Base-by-base conservation (phyloP, 768 basidiomycete genomes). In the Russula abietina region DNA sequence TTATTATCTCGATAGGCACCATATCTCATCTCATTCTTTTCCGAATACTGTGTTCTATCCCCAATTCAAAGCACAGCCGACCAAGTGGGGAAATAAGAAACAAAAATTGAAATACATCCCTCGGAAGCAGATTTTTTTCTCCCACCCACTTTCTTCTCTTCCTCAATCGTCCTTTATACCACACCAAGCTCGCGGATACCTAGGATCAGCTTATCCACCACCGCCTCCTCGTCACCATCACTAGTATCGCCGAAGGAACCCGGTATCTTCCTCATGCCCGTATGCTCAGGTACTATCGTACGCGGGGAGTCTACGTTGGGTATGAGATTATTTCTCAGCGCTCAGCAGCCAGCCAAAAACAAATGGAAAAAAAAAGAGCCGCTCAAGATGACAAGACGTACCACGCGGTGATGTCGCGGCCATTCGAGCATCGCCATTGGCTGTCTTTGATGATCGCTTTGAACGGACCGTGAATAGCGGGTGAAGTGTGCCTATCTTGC, bases 401-500 rank as follows among this genome's bases (percentile, higher is more conserved):
- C 63, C 63, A 51, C 63, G 63, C 48, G 63, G 65, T 24, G 50
- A 51, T 30, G 55, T 60, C 19, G 63, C 63, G 52, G 65, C 60
- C 43, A 62, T 53, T 11, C 50, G 65, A 59, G 64, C 57, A 30
- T 54, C 50, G n/a, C 67, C 57, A 28, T 57, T 55, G n/a, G 52
- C 60, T 24, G 24, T 59, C 49, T 57, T 66, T 22, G 55, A 56
- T 17, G 55, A 33, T 33, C 14, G n/a, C 24, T 51, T 66, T 24
- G 60, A 16, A 54, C 67, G 60, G 28, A 67, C 61, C 10, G 71
- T 68, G 71, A 89, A 89, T 24, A 83, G 74, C 12, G 88, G 83
- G 12, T 80, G 67, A 10, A 90, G 78, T 57, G 72, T 78, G 8
- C 88, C 88, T 50, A 73, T 76, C 69, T 79, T 82, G 69, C 89